A percentile compares a stretch with the other conserved stretches of the same genome.
Evolutionary conservation across 257 asterid species (phyloP).

Genomic region (Capsicum chinense): DNA sequence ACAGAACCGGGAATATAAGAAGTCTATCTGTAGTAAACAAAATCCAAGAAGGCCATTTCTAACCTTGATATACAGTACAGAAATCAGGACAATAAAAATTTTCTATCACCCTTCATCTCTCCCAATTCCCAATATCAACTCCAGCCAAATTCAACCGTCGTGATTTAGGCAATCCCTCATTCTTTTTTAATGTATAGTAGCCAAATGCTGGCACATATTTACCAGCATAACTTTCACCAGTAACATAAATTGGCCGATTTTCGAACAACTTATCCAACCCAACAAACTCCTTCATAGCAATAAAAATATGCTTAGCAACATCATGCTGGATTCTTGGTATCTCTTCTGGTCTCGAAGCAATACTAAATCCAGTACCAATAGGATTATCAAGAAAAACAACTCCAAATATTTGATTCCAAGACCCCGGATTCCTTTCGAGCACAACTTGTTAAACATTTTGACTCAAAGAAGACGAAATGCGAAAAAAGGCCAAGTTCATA

Average conservation of each 20-base stretch:
- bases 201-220: slow-evolving; percentile 83
- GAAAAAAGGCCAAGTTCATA: slow-evolving; percentile 84
- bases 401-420: slow-evolving; percentile 79
- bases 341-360: slow-evolving; percentile 63
- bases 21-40: too few species aligned
- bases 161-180: slow-evolving; percentile 42
- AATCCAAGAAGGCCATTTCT: too few species aligned
- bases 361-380: slow-evolving; percentile 76
- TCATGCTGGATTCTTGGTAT: slow-evolving; percentile 69
- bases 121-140: slow-evolving; percentile 68
- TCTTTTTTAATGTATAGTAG: slow-evolving; percentile 58
- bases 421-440: slow-evolving; percentile 64
- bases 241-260: slow-evolving; percentile 60
- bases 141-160: slow-evolving; percentile 64
- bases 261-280: slow-evolving; percentile 50
- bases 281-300: slow-evolving; percentile 57
- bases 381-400: slow-evolving; percentile 82
- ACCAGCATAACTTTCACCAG: slow-evolving; percentile 92
- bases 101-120: too few species aligned
- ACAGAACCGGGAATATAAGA: too few species aligned
- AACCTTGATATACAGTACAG: too few species aligned
- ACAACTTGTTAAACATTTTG: slow-evolving; percentile 38
- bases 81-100: too few species aligned
- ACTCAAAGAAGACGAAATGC: slow-evolving; percentile 42
- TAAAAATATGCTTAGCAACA: slow-evolving; percentile 71